Evolutionary conservation across 306 rosid species (phyloP), one percentile per base, ranked within the genome.

Genomic region (Citrullus colocynthis): DNA sequence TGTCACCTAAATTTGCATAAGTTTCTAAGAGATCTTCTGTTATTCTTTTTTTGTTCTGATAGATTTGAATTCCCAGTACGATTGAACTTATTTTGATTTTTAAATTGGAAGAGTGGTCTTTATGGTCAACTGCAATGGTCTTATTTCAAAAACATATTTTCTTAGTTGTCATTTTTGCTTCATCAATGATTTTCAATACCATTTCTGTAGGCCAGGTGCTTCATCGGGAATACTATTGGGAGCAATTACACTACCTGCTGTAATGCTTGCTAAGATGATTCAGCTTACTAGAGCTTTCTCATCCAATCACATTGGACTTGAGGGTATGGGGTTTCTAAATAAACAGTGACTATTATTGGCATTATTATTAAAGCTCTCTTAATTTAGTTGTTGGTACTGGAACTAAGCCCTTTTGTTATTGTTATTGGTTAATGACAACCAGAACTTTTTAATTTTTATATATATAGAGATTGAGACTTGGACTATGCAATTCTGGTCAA

Each of bases 171-270:
- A 13, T 7, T 54, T 74, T 30, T 28, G 16, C 37, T 20, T 7
- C 55, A 9, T 56, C 20, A 76, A 36, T 55, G 65, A 57, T 58
- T 20, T 56, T 36, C 15, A 39, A 60, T 44, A 14, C 51, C n/a
- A 56, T 18, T 78, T 58, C 42, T 84, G 83, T 81, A 87, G 99
- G 80, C 96, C 87, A 0, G 97, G 93, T 60, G 97, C 91, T 83
- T 91, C 97, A 4, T 92, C 96, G 0, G 99, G 97, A 5, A 86
- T 95, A 80, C 87, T 95, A 28, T 87, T 95, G 3, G 97, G 97
- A 24, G 86, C 91, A 6, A 87, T 92, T 11, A 86, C 93, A 44
- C 86, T 92, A 54, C 99, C 99, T 13, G 54, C 93, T 62, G 88
- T 92, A 61, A 82, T 91, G 85, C 90, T 95, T 76, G 90, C 97